Evolutionary conservation across 2,329 filamentous ascomycete genomes (phyloP).

Genomic region (Ceratocystis variospora): DNA sequence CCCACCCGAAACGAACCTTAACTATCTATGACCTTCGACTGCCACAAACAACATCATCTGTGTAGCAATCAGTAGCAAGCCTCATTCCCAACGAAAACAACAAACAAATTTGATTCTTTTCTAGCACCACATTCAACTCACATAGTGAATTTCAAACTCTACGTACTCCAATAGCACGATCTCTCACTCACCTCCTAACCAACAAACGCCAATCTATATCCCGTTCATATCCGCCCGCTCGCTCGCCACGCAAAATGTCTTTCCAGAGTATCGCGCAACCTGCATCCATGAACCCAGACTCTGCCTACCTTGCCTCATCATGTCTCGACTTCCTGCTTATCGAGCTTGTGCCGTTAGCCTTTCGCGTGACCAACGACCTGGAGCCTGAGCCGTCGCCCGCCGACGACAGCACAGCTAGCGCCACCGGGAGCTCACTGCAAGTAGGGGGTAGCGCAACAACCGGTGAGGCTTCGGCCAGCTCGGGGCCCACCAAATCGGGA

Average conservation of each 20-base stretch:
- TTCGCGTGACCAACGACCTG: conserved; percentile 66
- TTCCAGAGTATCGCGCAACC: conserved; percentile 58
- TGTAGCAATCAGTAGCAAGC: too few species aligned
- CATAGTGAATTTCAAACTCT: too few species aligned
- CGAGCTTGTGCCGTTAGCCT: conserved; percentile 88
- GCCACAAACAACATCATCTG: too few species aligned
- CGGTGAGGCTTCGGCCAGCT: conserved; percentile 14
- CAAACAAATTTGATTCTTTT: too few species aligned
- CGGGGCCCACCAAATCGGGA: conserved; percentile 19
- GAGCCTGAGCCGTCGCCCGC: conserved; percentile 34
- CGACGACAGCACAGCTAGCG: conserved; percentile 19
- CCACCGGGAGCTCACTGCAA: conserved; percentile 9
- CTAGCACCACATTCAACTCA: too few species aligned
- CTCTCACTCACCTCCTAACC: background rate
- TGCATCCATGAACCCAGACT: conserved; percentile 53
- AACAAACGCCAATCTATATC: background rate
- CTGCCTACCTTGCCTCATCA: conserved; percentile 66
- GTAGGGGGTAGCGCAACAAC: conserved; percentile 21
- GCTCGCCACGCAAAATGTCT: conserved; percentile 40
- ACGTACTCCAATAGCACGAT: background rate
- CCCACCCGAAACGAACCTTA: too few species aligned
- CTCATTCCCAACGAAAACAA: too few species aligned
- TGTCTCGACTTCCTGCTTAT: conserved; percentile 91
- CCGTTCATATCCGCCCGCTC: background rate
- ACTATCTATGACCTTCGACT: too few species aligned